A percentile compares a stretch with the other conserved stretches of the same genome.
Evolutionary conservation across 116 monocot genomes (phyloP).

Genomic region (Papilionanthe hybrid): DNA sequence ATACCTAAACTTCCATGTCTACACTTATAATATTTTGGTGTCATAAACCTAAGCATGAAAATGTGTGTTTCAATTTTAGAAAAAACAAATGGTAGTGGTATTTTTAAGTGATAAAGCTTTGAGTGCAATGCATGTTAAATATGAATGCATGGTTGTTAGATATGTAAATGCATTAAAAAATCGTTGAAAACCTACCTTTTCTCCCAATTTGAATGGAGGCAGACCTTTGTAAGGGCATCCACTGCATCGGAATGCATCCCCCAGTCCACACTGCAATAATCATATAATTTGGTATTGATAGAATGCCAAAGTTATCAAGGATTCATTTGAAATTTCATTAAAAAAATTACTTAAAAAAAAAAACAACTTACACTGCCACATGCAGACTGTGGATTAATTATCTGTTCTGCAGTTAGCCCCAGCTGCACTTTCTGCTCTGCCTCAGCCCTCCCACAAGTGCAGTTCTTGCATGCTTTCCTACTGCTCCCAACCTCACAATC

Average conservation of each 20-base stretch:
- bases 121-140: too few species aligned
- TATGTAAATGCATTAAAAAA: too few species aligned
- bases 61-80: too few species aligned
- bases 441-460: conserved; percentile 89
- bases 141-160: too few species aligned
- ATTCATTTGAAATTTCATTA: not conserved
- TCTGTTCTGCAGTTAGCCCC: conserved; percentile 66
- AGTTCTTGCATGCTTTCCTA: conserved; percentile 97
- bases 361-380: conserved; percentile 73
- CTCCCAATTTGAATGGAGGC: conserved; percentile 73
- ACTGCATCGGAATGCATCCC: conserved; percentile 89
- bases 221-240: conserved; percentile 86
- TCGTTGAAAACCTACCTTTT: conserved; percentile 50
- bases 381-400: conserved; percentile 82
- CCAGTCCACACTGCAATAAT: conserved; percentile 75
- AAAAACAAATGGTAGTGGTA: too few species aligned
- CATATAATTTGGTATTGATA: not conserved
- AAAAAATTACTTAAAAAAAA: not conserved
- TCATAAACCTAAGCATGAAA: too few species aligned
- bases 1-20: too few species aligned
- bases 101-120: too few species aligned
- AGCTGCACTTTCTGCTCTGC: conserved; percentile 65
- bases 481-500: conserved; percentile 87
- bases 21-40: too few species aligned
- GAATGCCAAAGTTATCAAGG: not conserved